phyloP scores from a whole-genome alignment of 805 yeast species.

The Hanseniaspora singularis region DNA sequence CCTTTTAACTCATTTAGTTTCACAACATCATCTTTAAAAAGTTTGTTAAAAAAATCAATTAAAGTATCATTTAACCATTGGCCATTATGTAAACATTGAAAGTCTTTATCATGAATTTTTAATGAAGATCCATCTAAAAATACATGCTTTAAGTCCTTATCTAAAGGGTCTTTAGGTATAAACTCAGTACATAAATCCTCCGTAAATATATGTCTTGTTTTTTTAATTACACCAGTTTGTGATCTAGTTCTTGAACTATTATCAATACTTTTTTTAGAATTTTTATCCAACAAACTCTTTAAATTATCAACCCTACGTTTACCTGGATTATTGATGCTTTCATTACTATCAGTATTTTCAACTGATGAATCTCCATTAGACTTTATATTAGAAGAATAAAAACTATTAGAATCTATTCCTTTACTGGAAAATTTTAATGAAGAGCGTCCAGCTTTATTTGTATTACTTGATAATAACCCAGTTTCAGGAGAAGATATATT shows the following conservation, averaged over 20 bases:
- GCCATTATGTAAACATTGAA: slow-evolving; percentile 61
- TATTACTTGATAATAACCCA: not conserved
- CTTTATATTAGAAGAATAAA: not conserved
- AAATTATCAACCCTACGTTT: too few relatives aligned
- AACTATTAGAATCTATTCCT: not conserved
- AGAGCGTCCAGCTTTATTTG: too few relatives aligned
- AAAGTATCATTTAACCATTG: slow-evolving; percentile 86
- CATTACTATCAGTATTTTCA: not conserved
- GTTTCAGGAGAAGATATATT: slow-evolving; percentile 10
- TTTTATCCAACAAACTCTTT: not conserved
- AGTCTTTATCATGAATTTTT: slow-evolving; percentile 42
- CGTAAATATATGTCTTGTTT: not conserved
- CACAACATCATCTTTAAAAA: slow-evolving; percentile 33
- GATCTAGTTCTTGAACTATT: not conserved
- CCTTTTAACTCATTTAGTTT: slow-evolving; percentile 19
- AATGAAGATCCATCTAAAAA: slow-evolving; percentile 13
- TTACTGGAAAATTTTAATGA: not conserved
- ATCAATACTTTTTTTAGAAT: not conserved
- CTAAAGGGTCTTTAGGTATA: not conserved
- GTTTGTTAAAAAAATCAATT: slow-evolving; percentile 71
- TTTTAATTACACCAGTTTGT: not conserved
- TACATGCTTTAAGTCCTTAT: slow-evolving; percentile 9
- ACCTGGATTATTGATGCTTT: not conserved
- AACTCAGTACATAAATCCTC: slow-evolving; percentile 1
- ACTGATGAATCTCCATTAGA: not conserved